Evolutionary conservation across 192 early-diverging fungal species (phyloP).

Genomic region (Backusella tarrabulga): DNA sequence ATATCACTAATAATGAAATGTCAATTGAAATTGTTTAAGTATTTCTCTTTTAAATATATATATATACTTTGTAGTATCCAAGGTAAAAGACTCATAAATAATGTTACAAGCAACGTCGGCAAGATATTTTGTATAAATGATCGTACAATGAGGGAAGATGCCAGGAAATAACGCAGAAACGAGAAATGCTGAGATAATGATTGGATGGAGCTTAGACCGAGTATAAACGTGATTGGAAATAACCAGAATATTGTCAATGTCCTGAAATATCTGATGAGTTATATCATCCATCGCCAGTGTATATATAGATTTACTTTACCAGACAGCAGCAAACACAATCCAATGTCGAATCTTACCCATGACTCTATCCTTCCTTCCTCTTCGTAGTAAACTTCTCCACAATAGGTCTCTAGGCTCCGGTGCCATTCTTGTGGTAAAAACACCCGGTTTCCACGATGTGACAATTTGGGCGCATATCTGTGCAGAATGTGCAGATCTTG

Average conservation of each 20-base stretch:
- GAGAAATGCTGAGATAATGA: constrained; percentile 44
- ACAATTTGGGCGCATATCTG: constrained; percentile 55
- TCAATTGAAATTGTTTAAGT: neutral
- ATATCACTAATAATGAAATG: constrained; percentile 41
- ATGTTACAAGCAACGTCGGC: constrained; percentile 55
- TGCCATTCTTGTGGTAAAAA: constrained; percentile 48
- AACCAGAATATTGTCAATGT: constrained; percentile 63
- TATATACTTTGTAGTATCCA: constrained; percentile 46
- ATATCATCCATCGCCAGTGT: no score
- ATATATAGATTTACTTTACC: neutral
- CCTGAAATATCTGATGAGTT: constrained; percentile 28
- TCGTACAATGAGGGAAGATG: constrained; percentile 38
- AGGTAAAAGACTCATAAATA: constrained; percentile 53
- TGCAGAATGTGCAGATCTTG: constrained; percentile 46
- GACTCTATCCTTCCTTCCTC: constrained; percentile 41
- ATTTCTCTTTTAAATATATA: neutral
- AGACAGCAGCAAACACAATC: constrained; percentile 37
- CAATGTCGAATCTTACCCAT: constrained; percentile 49
- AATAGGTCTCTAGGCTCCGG: constrained; percentile 65
- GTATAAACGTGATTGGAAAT: constrained; percentile 57
- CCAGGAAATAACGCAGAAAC: constrained; percentile 47
- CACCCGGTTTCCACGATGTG: constrained; percentile 50
- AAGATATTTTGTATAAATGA: constrained; percentile 55
- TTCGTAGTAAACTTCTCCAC: constrained; percentile 54
- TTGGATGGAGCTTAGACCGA: constrained; percentile 52